Evolutionary conservation across 768 basidiomycete species (phyloP).

Genomic region (Lentinula lateritia): DNA sequence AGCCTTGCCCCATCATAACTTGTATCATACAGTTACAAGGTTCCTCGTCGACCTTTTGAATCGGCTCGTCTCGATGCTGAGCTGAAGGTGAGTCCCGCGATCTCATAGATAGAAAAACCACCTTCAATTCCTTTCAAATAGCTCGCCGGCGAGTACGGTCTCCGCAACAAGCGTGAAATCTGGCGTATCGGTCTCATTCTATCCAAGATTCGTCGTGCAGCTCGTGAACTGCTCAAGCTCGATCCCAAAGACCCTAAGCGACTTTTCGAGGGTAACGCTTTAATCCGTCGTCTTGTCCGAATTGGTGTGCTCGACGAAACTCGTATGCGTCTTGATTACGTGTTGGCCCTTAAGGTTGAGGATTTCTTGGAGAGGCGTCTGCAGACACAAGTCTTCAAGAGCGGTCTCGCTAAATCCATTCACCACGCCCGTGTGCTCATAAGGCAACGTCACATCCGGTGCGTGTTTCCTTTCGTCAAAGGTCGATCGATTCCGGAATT

Average conservation of each 20-base stretch:
- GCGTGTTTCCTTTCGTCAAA: constrained; percentile 18
- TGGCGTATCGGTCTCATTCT: constrained; percentile 98
- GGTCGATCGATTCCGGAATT: constrained; percentile 1
- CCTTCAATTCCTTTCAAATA: constrained; percentile 21
- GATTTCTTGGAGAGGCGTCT: constrained; percentile 99
- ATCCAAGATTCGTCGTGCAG: constrained; percentile 99
- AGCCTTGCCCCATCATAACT: constrained; percentile 60
- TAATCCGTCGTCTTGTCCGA: constrained; percentile 93
- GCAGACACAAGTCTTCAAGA: constrained; percentile 99
- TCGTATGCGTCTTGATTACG: constrained; percentile 99
- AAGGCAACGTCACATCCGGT: constrained; percentile 98
- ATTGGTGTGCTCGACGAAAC: constrained; percentile 99
- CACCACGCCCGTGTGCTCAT: constrained; percentile 99
- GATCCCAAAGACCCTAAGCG: constrained; percentile 99
- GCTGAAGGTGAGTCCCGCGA: constrained; percentile 69
- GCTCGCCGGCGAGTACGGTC: constrained; percentile 99
- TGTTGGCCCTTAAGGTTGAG: constrained; percentile 97
- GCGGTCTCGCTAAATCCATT: constrained; percentile 94
- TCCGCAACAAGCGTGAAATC: constrained; percentile 99
- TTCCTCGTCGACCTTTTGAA: constrained; percentile 95
- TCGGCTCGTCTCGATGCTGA: constrained; percentile 98
- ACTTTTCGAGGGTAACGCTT: constrained; percentile 98
- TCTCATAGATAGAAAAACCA: neutral
- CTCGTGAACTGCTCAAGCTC: constrained; percentile 99
- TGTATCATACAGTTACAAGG: constrained; percentile 83